phyloP scores from a whole-genome alignment of 208 protist genomes.

The Acanthamoeba royreba region DNA sequence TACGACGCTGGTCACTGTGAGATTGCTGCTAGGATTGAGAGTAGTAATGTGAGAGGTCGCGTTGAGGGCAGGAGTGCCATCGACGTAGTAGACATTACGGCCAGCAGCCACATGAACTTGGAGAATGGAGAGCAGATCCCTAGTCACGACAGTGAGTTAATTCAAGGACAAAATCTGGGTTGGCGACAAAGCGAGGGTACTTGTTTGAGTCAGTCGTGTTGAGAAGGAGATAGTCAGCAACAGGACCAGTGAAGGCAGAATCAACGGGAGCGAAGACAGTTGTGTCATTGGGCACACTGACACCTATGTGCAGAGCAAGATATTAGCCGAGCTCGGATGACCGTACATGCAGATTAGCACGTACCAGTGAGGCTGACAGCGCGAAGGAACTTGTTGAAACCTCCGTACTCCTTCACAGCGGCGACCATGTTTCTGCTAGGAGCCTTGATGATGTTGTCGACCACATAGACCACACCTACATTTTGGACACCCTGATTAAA shows the following conservation, averaged over 20 bases:
- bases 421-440: slow-evolving; percentile 1
- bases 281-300: neutral
- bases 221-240: slow-evolving; percentile 8
- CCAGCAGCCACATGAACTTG: neutral
- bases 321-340: neutral
- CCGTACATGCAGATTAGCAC: neutral
- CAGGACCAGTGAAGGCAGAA: neutral
- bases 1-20: neutral
- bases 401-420: neutral
- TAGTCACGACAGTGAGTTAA: neutral
- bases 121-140: neutral
- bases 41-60: neutral
- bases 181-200: neutral
- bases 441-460: neutral
- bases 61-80: neutral
- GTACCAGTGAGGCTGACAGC: neutral
- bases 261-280: neutral
- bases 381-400: neutral
- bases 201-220: neutral
- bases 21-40: neutral
- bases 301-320: neutral
- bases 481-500: neutral
- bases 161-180: neutral
- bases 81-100: neutral
- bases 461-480: neutral